phyloP scores from a whole-genome alignment of 2,329 filamentous ascomycete species.

The Scorias spongiosa region DNA sequence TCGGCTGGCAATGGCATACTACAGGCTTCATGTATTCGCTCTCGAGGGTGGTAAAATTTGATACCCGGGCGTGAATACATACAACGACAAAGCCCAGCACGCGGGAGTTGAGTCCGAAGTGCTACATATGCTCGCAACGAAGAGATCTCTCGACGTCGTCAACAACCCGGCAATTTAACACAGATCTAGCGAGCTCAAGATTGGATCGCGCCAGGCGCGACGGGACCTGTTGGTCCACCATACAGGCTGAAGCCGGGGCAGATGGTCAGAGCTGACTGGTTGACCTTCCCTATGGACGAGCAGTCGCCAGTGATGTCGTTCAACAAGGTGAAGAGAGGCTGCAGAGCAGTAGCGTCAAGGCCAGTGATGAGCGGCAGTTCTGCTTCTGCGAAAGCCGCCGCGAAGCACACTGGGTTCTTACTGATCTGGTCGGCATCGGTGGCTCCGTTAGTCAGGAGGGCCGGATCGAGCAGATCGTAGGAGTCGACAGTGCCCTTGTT shows the following conservation, averaged over 20 bases:
- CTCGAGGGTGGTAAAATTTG: too few species aligned
- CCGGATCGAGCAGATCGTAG: constrained; percentile 19
- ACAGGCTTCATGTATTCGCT: too few species aligned
- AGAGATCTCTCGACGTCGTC: too few species aligned
- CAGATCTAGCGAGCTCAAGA: neutral
- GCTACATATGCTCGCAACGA: too few species aligned
- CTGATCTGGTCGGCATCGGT: constrained; percentile 22
- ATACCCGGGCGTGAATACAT: too few species aligned
- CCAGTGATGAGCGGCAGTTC: constrained; percentile 11
- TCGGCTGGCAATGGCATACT: too few species aligned
- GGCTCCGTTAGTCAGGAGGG: constrained; percentile 24
- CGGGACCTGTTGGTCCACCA: constrained; percentile 14
- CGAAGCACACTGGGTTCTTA: constrained; percentile 15
- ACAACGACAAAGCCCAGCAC: too few species aligned
- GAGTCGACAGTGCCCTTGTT: constrained; percentile 22
- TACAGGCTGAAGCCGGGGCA: constrained; percentile 17
- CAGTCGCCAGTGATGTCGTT: constrained; percentile 7
- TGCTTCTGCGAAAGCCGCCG: constrained; percentile 9
- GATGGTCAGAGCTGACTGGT: constrained; percentile 10
- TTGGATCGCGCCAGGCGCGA: constrained; percentile 15
- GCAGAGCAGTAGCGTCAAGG: constrained; percentile 1
- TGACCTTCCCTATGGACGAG: constrained; percentile 11
- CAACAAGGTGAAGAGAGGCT: constrained; percentile 6
- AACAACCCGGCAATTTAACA: too few species aligned
- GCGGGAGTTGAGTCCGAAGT: too few species aligned